These are phyloP conservation scores for Mortierella antarctica DNA, from an alignment of 192 early-diverging fungal species.

Conservation along the genomic window DNA sequence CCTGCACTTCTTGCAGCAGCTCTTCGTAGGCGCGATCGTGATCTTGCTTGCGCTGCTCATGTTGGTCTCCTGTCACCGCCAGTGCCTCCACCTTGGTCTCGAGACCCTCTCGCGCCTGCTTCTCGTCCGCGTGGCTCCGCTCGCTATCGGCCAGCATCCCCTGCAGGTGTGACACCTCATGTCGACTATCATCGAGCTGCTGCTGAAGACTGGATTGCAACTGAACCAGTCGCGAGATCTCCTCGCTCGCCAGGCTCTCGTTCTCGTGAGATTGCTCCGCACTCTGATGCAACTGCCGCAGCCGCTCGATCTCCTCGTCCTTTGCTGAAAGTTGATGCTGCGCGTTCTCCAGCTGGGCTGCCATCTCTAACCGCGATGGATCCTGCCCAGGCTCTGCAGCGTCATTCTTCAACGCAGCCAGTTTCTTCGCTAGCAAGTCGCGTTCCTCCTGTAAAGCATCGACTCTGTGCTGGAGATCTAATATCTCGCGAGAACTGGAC, in stretches of 20 bases:
- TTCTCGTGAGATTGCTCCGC: slow-evolving; percentile 1
- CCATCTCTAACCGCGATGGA: slow-evolving; percentile 10
- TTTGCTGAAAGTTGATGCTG: slow-evolving; percentile 1
- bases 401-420: too few species aligned
- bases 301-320: slow-evolving; percentile 5
- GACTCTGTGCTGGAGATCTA: too few species aligned
- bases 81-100: slow-evolving; percentile 10
- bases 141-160: not conserved
- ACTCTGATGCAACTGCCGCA: not conserved
- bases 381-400: not conserved
- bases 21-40: not conserved
- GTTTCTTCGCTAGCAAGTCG: too few species aligned
- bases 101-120: slow-evolving; percentile 7
- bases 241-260: not conserved
- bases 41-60: slow-evolving; percentile 2
- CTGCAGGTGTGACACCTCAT: slow-evolving; percentile 1
- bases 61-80: not conserved
- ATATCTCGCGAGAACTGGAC: too few species aligned
- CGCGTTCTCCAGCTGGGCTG: slow-evolving; percentile 7
- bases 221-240: not conserved
- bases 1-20: slow-evolving; percentile 14
- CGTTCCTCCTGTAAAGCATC: too few species aligned
- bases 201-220: not conserved
- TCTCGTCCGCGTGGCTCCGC: not conserved
- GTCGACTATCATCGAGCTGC: not conserved